A percentile compares a stretch with the other conserved stretches of the same genome.
Evolutionary conservation across 1,284 basidiomycete species (phyloP).

Genomic region (Wolfiporia cocos): DNA sequence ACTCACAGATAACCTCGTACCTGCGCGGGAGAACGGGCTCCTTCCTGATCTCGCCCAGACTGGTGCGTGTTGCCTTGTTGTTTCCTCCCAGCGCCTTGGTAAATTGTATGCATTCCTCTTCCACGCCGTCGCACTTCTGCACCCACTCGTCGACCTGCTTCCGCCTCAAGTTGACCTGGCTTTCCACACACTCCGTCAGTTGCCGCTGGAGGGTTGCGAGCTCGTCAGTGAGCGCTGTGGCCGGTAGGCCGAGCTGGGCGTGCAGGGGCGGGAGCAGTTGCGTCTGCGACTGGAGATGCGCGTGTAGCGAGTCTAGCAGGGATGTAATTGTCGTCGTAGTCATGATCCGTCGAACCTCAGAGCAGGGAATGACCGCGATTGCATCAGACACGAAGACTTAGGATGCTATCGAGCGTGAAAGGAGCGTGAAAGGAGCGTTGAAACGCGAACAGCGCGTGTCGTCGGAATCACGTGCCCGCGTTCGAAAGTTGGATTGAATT

Average conservation of each 20-base stretch:
- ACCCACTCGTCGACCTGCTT: slow-evolving; percentile 70
- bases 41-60: slow-evolving; percentile 54
- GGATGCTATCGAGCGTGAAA: too few relatives aligned
- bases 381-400: too few relatives aligned
- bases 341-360: slow-evolving; percentile 5
- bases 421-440: too few relatives aligned
- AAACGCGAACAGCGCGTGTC: too few relatives aligned
- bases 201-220: slow-evolving; percentile 57
- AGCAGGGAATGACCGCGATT: too few relatives aligned
- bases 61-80: slow-evolving; percentile 54
- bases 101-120: slow-evolving; percentile 58
- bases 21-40: slow-evolving; percentile 58
- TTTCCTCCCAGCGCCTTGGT: slow-evolving; percentile 63
- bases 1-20: slow-evolving; percentile 56
- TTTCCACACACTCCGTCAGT: slow-evolving; percentile 64
- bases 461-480: too few relatives aligned
- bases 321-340: slow-evolving; percentile 35
- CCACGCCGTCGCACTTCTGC: slow-evolving; percentile 54
- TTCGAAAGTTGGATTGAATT: too few relatives aligned
- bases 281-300: slow-evolving; percentile 70
- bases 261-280: slow-evolving; percentile 71
- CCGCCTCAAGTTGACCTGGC: slow-evolving; percentile 55
- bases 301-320: slow-evolving; percentile 69
- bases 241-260: slow-evolving; percentile 61
- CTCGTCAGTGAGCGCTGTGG: slow-evolving; percentile 71